These are phyloP conservation scores for Phaeosphaeriaceae sp. DNA, from an alignment of 2,329 filamentous ascomycete genomes.

Conservation along the genomic window DNA sequence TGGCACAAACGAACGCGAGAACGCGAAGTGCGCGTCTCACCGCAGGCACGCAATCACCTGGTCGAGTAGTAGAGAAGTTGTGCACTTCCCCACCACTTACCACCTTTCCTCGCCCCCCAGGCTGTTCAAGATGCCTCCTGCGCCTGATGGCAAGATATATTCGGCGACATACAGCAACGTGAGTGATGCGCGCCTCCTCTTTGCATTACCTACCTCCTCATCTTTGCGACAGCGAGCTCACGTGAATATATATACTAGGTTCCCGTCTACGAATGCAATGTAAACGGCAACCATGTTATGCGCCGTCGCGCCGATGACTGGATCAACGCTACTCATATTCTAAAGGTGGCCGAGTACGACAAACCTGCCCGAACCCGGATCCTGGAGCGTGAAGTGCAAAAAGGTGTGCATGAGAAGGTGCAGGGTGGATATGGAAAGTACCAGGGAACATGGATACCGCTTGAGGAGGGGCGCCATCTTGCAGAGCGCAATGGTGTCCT, in stretches of 20 bases:
- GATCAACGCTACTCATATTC: conserved; percentile 99
- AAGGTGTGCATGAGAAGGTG: conserved; percentile 95
- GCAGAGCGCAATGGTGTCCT: conserved; percentile 87
- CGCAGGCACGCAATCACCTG: conserved; percentile 22
- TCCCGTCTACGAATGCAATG: conserved; percentile 92
- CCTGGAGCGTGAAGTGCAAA: conserved; percentile 94
- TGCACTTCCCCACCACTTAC: not conserved
- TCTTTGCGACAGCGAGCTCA: conserved; percentile 22
- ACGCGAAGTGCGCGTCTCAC: conserved; percentile 26
- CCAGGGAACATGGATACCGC: conserved; percentile 96
- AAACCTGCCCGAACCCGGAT: conserved; percentile 95
- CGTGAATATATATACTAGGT: too few species aligned
- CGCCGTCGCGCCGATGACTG: conserved; percentile 89
- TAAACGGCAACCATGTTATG: conserved; percentile 93
- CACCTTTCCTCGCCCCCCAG: conserved; percentile 3
- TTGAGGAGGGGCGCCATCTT: conserved; percentile 78
- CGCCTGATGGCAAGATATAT: conserved; percentile 60
- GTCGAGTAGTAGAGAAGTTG: not conserved
- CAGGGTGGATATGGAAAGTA: conserved; percentile 99
- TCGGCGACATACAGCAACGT: conserved; percentile 69
- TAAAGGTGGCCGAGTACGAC: conserved; percentile 96
- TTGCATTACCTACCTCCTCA: not conserved
- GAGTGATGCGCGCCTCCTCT: conserved; percentile 8
- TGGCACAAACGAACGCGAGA: conserved; percentile 22
- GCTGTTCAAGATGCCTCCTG: conserved; percentile 43